Percentiles rank a stretch among this genome's conserved stretches.
Conservation (phyloP, 495 filamentous ascomycete genomes). For the Hypoxylon rickii region DNA sequence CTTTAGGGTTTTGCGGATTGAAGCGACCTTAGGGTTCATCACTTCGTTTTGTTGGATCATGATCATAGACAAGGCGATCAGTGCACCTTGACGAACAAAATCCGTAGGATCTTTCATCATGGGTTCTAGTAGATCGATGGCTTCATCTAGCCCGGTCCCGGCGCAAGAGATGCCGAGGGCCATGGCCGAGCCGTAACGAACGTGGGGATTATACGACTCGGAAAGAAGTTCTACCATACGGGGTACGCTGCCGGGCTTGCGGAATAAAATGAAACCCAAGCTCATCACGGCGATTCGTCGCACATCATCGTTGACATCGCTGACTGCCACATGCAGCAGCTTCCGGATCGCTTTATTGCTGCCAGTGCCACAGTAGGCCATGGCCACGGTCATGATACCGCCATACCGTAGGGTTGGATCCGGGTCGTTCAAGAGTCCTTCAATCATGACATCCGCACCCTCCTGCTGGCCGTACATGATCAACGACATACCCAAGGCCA, state of each 20-base stretch:
- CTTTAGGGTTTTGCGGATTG: slow-evolving; percentile 80
- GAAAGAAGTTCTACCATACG: slow-evolving; percentile 99
- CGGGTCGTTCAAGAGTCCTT: slow-evolving; percentile 88
- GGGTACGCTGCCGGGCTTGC: slow-evolving; percentile 94
- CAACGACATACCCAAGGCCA: slow-evolving; percentile 94
- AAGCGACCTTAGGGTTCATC: slow-evolving; percentile 88
- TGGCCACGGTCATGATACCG: slow-evolving; percentile 97
- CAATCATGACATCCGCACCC: slow-evolving; percentile 90
- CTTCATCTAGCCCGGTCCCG: slow-evolving; percentile 94
- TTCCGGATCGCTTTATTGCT: slow-evolving; percentile 99
- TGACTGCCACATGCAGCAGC: slow-evolving; percentile 95
- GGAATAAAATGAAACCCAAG: slow-evolving; percentile 97
- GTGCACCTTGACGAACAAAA: slow-evolving; percentile 96
- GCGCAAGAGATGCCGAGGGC: slow-evolving; percentile 97
- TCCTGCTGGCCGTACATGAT: slow-evolving; percentile 99
- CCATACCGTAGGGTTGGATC: slow-evolving; percentile 94
- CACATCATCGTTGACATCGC: slow-evolving; percentile 98
- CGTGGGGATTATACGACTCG: slow-evolving; percentile 98
- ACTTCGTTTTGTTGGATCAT: slow-evolving; percentile 96
- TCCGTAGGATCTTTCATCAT: slow-evolving; percentile 99
- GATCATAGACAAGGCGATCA: slow-evolving; percentile 95
- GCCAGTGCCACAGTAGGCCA: slow-evolving; percentile 95
- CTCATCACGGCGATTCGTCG: slow-evolving; percentile 97
- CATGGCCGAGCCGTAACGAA: slow-evolving; percentile 98
- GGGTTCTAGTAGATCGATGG: slow-evolving; percentile 94